Conservation (phyloP, 2,329 filamentous ascomycete species). For the Nakataea oryzae region DNA sequence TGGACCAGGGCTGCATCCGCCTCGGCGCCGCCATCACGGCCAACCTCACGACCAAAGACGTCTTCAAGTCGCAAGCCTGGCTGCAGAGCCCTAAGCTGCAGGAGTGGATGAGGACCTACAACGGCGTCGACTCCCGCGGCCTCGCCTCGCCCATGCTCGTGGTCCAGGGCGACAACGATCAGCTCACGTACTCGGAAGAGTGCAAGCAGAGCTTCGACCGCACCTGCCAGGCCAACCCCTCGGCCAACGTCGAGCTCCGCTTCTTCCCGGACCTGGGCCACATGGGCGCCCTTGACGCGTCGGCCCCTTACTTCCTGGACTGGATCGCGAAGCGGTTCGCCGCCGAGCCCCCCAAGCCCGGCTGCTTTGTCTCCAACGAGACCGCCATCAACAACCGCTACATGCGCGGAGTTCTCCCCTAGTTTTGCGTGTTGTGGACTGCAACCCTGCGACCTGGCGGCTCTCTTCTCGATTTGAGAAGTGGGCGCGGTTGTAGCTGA, state of each 20-base stretch:
- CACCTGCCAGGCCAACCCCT: background rate
- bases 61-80: slow-evolving; percentile 9
- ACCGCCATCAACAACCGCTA: no score
- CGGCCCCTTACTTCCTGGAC: slow-evolving; percentile 3
- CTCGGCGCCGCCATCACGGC: slow-evolving; percentile 6
- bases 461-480: no score
- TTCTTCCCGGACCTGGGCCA: background rate
- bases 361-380: no score
- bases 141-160: slow-evolving; percentile 13
- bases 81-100: background rate
- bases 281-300: background rate
- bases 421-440: no score
- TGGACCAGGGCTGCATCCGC: slow-evolving; percentile 7
- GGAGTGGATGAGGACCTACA: slow-evolving; percentile 1
- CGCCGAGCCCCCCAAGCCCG: no score
- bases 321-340: background rate
- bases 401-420: no score
- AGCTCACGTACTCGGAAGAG: slow-evolving; percentile 4
- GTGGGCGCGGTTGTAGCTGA: no score
- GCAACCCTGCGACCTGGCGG: no score
- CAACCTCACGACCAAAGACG: slow-evolving; percentile 5
- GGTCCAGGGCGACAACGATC: slow-evolving; percentile 11
- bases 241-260: background rate
- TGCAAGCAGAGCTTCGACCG: background rate
- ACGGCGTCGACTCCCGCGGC: slow-evolving; percentile 10